A percentile compares a stretch with the other conserved stretches of the same genome.
phyloP scores from a whole-genome alignment of 2,329 filamentous ascomycete genomes.

The Aspergillus amoenus region DNA sequence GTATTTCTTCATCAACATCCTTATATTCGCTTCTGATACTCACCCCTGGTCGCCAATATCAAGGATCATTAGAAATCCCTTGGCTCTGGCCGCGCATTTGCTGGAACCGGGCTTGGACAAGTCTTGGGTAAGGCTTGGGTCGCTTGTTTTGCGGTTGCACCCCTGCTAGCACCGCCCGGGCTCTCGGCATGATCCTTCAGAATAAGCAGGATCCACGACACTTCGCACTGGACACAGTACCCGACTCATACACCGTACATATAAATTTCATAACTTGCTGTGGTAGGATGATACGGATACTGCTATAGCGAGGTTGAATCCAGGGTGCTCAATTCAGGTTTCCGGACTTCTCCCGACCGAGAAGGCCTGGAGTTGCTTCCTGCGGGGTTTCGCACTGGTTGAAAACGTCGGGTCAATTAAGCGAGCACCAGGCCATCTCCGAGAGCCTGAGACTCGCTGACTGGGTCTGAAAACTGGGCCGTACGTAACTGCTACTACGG shows the following conservation, averaged over 20 bases:
- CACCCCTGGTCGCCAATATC: background rate
- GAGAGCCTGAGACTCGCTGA: too few relatives aligned
- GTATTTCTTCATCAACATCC: background rate
- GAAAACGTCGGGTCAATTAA: too few relatives aligned
- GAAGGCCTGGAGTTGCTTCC: too few relatives aligned
- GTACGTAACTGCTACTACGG: background rate
- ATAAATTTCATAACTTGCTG: too few relatives aligned
- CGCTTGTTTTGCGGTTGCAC: background rate
- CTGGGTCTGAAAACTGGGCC: background rate
- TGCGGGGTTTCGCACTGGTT: too few relatives aligned
- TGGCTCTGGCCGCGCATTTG: constrained; percentile 1
- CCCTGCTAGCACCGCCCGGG: background rate
- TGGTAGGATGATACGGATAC: too few relatives aligned
- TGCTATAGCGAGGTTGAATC: too few relatives aligned
- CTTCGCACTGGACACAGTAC: too few relatives aligned
- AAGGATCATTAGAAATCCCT: constrained; percentile 3
- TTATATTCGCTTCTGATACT: background rate
- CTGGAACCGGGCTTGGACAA: background rate
- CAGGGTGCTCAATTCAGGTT: too few relatives aligned
- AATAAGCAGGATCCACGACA: background rate
- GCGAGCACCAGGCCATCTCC: too few relatives aligned
- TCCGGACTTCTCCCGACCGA: too few relatives aligned
- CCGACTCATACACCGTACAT: too few relatives aligned
- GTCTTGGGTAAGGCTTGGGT: constrained; percentile 4
- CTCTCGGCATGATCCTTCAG: background rate